These are phyloP conservation scores for Aspergillus aculeatus DNA, from an alignment of 2,329 filamentous ascomycete genomes.

Conservation along the genomic window DNA sequence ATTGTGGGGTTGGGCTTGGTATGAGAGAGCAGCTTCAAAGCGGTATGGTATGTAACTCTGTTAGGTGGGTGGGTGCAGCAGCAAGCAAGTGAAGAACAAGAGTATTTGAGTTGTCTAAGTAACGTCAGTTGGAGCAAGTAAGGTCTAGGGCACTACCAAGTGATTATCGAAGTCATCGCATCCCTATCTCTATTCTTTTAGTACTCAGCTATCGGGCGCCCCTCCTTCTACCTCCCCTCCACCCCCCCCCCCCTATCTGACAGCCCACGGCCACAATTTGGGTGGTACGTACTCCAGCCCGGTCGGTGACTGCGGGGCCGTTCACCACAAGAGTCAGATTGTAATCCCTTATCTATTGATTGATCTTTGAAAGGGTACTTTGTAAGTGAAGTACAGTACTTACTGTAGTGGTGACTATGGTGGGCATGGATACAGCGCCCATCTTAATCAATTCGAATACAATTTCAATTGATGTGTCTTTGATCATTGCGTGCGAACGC, in stretches of 20 bases:
- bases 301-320: constrained; percentile 25
- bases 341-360: background rate
- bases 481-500: constrained; percentile 1
- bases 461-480: constrained; percentile 4
- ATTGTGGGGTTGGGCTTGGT: constrained; percentile 15
- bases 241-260: constrained; percentile 17
- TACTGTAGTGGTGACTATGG: background rate
- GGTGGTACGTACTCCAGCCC: constrained; percentile 8
- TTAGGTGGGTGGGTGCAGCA: constrained; percentile 7
- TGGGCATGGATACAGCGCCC: background rate
- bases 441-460: background rate
- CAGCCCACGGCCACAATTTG: constrained; percentile 25
- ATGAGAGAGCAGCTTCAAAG: constrained; percentile 15
- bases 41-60: constrained; percentile 20
- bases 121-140: background rate
- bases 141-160: background rate
- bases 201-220: background rate
- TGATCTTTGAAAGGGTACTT: no score
- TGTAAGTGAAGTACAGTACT: no score
- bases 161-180: background rate
- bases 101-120: constrained; percentile 4
- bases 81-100: background rate
- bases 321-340: constrained; percentile 1
- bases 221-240: constrained; percentile 10
- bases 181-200: background rate